Base-by-base conservation (phyloP, 345 rosid genomes). In the Camelina hispida region DNA sequence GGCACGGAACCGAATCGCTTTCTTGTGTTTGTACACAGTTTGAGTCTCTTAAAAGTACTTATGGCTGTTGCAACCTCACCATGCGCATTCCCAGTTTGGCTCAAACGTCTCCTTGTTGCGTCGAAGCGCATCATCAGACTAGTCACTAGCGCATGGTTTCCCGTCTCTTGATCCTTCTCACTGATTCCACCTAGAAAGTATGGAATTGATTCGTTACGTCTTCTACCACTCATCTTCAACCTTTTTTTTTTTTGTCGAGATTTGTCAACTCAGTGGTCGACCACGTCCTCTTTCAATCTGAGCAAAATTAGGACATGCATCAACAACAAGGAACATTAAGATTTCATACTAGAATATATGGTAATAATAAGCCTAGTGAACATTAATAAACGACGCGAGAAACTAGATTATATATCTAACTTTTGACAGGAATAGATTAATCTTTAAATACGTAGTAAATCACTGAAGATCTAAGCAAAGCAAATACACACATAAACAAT, bases 1-100 rank as follows among this genome's bases (percentile, higher is more conserved):
- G 91, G 89, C 25, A 84, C 78, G 1, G 43, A 44, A 22, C 91
- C 93, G 38, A 77, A 66, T 74, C 91, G 81, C 84, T 83, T 86
- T 70, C 25, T 80, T 44, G 43, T 48, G 69, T 88, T 88, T 1
- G 96, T 82, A 12, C 81, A 69, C 48, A 87, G 34, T 20, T 83
- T 83, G 42, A 78, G 78, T 17, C 51, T 73, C 88, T 81, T 85
- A 77, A 87, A 63, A 35, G 66, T 84, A 72, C 62, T 72, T 9
- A 77, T 4, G 6, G 47, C 55, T 48, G 83, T 81, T 0, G 65
- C 11, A 16, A 52, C 12, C 37, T 71, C 57, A 40, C 80, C 85
- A 54, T 71, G 73, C 7, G 68, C 35, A 17, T 78, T 85, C 65
- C 79, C 83, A 7, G 76, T 20, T 61, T 89, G 94, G 16, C 73